These are phyloP conservation scores for Nicotiana tomentosiformis DNA, from an alignment of 257 asterid species.

Conservation along the genomic window DNA sequence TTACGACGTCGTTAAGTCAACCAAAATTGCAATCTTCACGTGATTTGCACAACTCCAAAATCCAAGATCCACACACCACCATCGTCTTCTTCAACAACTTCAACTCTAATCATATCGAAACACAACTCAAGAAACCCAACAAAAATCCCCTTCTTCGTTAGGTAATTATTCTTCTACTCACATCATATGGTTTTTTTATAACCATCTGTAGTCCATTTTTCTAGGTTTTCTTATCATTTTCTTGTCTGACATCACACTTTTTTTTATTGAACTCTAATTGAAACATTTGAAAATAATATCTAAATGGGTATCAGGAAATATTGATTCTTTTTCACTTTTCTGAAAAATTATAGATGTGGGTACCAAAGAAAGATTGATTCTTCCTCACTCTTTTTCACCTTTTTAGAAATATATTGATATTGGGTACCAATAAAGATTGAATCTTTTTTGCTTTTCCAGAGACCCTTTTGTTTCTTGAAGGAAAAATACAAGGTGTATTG, in stretches of 20 bases:
- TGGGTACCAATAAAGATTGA: conserved; percentile 12
- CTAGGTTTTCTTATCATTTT: conserved; percentile 4
- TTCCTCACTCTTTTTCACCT: background rate
- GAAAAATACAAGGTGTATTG: conserved; percentile 2
- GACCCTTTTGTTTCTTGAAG: conserved; percentile 12
- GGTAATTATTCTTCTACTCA: background rate
- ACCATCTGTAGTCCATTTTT: background rate
- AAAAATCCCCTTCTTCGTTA: background rate
- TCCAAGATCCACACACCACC: conserved; percentile 32
- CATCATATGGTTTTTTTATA: background rate
- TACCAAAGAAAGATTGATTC: background rate
- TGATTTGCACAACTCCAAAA: conserved; percentile 27
- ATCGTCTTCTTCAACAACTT: conserved; percentile 8
- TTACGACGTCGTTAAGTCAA: background rate
- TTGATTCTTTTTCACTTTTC: background rate
- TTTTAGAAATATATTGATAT: background rate
- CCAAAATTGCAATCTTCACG: conserved; percentile 28
- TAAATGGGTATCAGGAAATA: background rate
- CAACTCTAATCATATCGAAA: background rate
- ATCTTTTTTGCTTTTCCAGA: conserved; percentile 9
- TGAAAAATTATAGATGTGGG: background rate
- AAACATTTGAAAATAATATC: background rate
- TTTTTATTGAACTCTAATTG: background rate
- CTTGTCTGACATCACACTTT: background rate
- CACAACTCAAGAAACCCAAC: background rate